These are phyloP conservation scores for Tanacetum coccineum DNA, from an alignment of 129 eudicot genomes.

Conservation along the genomic window DNA sequence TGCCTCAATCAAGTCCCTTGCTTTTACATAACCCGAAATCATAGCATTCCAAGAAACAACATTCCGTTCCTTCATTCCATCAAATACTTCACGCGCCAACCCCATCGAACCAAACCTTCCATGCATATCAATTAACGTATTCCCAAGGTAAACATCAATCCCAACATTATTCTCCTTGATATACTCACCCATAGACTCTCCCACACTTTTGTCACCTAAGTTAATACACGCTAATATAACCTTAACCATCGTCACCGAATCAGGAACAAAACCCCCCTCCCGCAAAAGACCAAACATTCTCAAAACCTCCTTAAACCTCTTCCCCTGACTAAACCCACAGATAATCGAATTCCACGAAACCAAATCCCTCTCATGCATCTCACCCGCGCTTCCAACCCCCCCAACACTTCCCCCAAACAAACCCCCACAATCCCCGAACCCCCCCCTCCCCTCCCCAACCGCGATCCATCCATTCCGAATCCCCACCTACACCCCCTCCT, in stretches of 20 bases:
- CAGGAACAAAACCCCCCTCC: conserved; percentile 43
- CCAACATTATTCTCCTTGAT: conserved; percentile 28
- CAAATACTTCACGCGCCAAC: conserved; percentile 43
- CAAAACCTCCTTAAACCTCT: conserved; percentile 47
- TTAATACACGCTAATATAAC: conserved; percentile 54
- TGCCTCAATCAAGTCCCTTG: conserved; percentile 45
- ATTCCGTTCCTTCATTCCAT: conserved; percentile 53
- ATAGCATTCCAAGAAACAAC: conserved; percentile 71
- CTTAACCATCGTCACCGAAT: conserved; percentile 66
- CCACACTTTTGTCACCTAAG: conserved; percentile 37
- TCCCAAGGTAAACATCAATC: conserved; percentile 68
- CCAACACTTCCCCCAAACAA: no score
- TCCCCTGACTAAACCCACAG: conserved; percentile 52
- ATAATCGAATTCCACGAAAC: conserved; percentile 71
- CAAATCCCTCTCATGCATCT: conserved; percentile 43
- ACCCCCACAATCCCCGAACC: no score
- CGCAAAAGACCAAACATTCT: conserved; percentile 36
- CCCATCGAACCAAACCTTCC: conserved; percentile 43
- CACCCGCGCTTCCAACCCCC: no score
- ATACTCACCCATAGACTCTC: neutral
- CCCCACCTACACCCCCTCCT: no score
- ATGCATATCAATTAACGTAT: conserved; percentile 61
- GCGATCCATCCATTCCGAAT: no score
- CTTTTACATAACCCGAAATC: conserved; percentile 47
- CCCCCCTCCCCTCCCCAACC: no score